These are phyloP conservation scores for Phytophthora cajani DNA, from an alignment of 352 stramenopile species.

Conservation along the genomic window DNA sequence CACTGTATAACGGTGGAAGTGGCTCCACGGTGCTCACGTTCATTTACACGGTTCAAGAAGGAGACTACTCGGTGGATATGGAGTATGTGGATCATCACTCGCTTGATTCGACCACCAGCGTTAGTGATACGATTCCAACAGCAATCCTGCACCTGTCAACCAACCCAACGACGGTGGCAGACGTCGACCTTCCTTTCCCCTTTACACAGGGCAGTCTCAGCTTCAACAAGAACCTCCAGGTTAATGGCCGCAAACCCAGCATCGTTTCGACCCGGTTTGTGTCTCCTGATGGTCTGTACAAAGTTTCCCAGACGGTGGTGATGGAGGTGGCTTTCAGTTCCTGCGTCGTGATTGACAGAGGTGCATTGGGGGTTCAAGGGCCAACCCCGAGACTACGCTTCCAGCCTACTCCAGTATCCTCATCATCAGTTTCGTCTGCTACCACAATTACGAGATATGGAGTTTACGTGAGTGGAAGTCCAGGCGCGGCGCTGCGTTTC, in stretches of 20 bases:
- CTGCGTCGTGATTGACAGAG: conserved; percentile 60
- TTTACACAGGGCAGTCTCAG: conserved; percentile 70
- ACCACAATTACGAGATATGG: conserved; percentile 66
- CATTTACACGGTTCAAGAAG: conserved; percentile 69
- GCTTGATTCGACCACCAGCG: conserved; percentile 60
- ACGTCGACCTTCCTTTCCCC: conserved; percentile 74
- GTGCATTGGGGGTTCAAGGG: conserved; percentile 28
- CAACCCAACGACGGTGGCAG: conserved; percentile 69
- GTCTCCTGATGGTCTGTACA: conserved; percentile 69
- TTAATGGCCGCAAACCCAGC: conserved; percentile 74
- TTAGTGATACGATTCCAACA: conserved; percentile 35
- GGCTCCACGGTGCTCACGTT: conserved; percentile 65
- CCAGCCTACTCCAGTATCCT: conserved; percentile 48
- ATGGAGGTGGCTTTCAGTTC: conserved; percentile 74
- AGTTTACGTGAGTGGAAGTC: conserved; percentile 62
- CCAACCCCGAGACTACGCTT: conserved; percentile 59
- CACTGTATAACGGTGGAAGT: conserved; percentile 62
- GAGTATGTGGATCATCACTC: conserved; percentile 88
- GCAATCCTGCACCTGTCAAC: conserved; percentile 70
- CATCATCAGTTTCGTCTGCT: conserved; percentile 26
- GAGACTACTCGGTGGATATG: conserved; percentile 77
- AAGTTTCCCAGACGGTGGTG: conserved; percentile 59
- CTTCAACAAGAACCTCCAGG: conserved; percentile 69
- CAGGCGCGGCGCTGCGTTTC: conserved; percentile 60
- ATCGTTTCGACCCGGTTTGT: conserved; percentile 62